Evolutionary conservation across 2,329 filamentous ascomycete genomes (phyloP), one percentile per base, ranked within the genome.

Genomic region (Amauroascus verrucosus): DNA sequence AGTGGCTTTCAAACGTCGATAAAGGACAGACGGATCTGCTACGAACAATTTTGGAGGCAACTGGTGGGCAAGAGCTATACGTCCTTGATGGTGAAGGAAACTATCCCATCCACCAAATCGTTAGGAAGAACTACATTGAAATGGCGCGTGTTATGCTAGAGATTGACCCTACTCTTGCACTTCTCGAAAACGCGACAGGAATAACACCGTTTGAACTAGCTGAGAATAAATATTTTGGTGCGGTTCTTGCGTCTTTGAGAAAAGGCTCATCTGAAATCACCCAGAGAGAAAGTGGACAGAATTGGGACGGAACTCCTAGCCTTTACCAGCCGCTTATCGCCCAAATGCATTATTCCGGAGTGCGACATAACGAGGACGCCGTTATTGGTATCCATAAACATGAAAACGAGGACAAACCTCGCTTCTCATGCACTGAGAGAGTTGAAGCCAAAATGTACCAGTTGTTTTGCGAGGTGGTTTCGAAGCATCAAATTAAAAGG

Each of bases 101-200:
- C 46, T 68, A 71, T 3, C 67, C 69, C 0, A 60, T 74, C 8
- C 74, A 76, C 56, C 56, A 62, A 1, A 63, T 63, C 1, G 63
- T 72, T 22, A 64, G 63, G 26, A 51, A 69, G 5, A 76, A 80
- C 35, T 69, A 83, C 1, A 74, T 76, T 13, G 71, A 81, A 59
- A 74, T 86, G 26, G 82, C 86, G 2, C 53, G 61, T 14, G 14
- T 60, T 9, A 63, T 70, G 38, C 67, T 89, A 9, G 70, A 77
- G 8, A 71, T 71, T 58, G 74, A 78, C 16, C 79, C 83, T 0
- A 72, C 75, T 24, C 72, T 89, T 1, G 70, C 88, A 0, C 76
- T 79, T 59, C 78, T 82, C 20, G 88, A 93, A 65, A 90, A 90
- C 59, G 80, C 85, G 0, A 85, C 85, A 0, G 88, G 88, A 1